Conservation (phyloP, 805 yeast genomes). For the Sungouiozyma ichnusensis region DNA sequence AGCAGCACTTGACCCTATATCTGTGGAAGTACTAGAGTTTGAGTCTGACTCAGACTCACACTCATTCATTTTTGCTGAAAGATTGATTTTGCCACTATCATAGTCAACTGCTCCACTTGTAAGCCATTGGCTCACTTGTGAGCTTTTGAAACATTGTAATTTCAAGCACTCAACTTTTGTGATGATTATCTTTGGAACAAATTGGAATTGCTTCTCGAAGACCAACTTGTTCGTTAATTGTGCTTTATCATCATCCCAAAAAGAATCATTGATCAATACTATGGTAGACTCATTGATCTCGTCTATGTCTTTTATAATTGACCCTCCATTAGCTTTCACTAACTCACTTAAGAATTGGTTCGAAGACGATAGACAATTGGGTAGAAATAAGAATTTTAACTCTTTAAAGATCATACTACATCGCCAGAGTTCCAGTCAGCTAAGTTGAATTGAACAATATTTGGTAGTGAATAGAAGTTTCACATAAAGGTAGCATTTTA, state of each 20-base stretch:
- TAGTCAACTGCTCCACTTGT: slow-evolving; percentile 1
- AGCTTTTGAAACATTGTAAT: slow-evolving; percentile 9
- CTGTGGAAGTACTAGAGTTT: no score
- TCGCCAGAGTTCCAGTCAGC: no score
- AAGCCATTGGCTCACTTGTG: slow-evolving; percentile 15
- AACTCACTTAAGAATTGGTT: slow-evolving; percentile 10
- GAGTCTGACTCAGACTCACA: no score
- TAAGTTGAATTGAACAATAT: no score
- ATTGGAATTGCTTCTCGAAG: slow-evolving; percentile 16
- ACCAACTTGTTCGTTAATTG: slow-evolving; percentile 8
- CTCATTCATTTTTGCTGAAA: not conserved
- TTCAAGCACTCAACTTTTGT: slow-evolving; percentile 4
- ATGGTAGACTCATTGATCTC: slow-evolving; percentile 6
- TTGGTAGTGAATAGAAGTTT: no score
- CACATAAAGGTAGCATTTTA: no score
- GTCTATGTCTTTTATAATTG: slow-evolving; percentile 3
- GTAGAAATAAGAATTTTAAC: slow-evolving; percentile 11
- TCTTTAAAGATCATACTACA: slow-evolving; percentile 4
- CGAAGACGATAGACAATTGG: slow-evolving; percentile 12
- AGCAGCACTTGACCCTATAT: not conserved
- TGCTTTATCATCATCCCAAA: slow-evolving; percentile 8
- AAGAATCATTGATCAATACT: slow-evolving; percentile 20
- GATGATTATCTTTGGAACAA: slow-evolving; percentile 7
- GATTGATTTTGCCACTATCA: not conserved
- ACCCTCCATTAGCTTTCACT: slow-evolving; percentile 17